These are phyloP conservation scores for Sclerotinia subarctica DNA, from an alignment of 2,329 filamentous ascomycete genomes.

Conservation along the genomic window DNA sequence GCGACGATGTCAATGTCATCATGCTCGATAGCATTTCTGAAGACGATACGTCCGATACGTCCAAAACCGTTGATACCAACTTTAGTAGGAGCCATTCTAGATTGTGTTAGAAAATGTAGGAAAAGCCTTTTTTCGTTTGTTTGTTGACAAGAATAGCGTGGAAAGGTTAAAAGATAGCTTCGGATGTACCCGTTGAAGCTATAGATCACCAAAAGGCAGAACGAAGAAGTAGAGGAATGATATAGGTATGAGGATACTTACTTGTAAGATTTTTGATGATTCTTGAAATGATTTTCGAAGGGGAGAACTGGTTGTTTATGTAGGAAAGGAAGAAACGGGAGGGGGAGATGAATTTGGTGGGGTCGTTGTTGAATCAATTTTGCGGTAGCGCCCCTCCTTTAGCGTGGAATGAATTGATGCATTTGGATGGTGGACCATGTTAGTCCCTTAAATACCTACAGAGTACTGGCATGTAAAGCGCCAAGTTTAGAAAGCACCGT, in stretches of 20 bases:
- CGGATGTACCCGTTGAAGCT: constrained; percentile 1
- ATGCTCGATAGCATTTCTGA: constrained; percentile 95
- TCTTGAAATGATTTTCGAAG: constrained; percentile 18
- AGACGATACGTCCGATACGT: constrained; percentile 98
- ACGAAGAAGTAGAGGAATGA: not conserved
- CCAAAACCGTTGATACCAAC: constrained; percentile 99
- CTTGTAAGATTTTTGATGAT: constrained; percentile 22
- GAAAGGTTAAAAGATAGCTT: not conserved
- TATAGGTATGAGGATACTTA: constrained; percentile 24
- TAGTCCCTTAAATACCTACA: not conserved
- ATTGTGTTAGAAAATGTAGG: constrained; percentile 24
- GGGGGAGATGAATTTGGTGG: constrained; percentile 18
- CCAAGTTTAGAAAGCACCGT: too few relatives aligned
- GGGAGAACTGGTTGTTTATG: constrained; percentile 22
- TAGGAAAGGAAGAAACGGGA: constrained; percentile 26
- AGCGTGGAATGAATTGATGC: constrained; percentile 13
- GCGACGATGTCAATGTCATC: constrained; percentile 87
- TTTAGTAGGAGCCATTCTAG: constrained; percentile 58
- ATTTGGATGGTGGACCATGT: constrained; percentile 5
- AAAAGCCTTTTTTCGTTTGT: constrained; percentile 13
- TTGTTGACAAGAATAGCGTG: constrained; percentile 24
- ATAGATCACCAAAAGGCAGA: not conserved
- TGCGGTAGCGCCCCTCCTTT: constrained; percentile 21
- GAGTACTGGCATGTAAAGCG: not conserved
- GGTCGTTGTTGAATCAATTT: constrained; percentile 23